Base-by-base conservation (phyloP, 2,329 filamentous ascomycete species). In the Talaromyces pinophilus region DNA sequence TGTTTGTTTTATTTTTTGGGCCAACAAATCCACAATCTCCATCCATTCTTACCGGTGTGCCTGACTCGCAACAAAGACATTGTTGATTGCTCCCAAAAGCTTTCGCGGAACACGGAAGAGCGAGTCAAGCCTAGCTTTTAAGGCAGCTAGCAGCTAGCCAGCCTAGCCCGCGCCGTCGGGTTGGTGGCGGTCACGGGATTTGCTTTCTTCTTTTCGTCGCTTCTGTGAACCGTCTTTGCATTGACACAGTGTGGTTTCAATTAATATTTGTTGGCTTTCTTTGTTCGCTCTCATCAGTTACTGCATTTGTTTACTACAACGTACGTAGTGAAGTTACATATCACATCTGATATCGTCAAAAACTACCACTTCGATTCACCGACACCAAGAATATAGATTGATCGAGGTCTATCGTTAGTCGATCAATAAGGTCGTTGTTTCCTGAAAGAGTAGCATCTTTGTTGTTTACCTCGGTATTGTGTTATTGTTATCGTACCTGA, bases 61-160 rank as follows among this genome's bases (percentile, higher is more conserved):
- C 48, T 63, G 61, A 63, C 60, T 62, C 60, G 46, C 30, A 57
- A 42, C 50, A 64, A 59, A 6, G 62, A n/a, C 40, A 64, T 64
- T 64, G 52, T 59, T 38, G 30, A 64, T 64, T 64, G 52, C 50
- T 38, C 42, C 6, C 22, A 46, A 44, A 42, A 11, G 19, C 57
- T 8, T 44, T 10, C 57, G 57, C 57, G 57, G 57, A 44, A 60
- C 15, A 30, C 57, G 57, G 57, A 60, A 46, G 22, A 15, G 35
- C 19, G 13, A 38, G n/a, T 25, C 30, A 55, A 55, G 15, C 30
- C 33, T 22, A 5, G 33, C 33, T 35, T 35, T 35, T 35, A 38
- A 57, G 15, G 15, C 11, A 35, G n/a, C 33, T 42, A 40, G 15
- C 25, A 25, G 25, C 25, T 25, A 25, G 25, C 25, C 25, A 30